Conservation (phyloP, 1,139 yeast species). For the Geotrichum histeridarum region DNA sequence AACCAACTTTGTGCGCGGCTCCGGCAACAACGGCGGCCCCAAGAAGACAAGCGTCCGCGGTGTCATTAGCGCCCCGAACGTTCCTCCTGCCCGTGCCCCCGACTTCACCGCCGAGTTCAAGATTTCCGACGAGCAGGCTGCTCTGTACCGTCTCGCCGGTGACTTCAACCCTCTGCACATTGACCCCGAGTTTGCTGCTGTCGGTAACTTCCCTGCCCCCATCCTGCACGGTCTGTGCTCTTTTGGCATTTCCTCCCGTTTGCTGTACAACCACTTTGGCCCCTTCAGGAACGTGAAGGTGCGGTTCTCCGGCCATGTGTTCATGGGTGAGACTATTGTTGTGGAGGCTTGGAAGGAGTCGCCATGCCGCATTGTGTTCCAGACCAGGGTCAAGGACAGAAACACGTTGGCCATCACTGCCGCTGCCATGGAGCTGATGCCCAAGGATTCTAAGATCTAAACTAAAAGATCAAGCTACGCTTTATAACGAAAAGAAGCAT, state of each 20-base stretch:
- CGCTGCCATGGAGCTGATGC: slow-evolving; percentile 70
- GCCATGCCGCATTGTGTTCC: slow-evolving; percentile 67
- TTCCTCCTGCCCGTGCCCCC: slow-evolving; percentile 60
- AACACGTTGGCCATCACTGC: slow-evolving; percentile 74
- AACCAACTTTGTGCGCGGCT: slow-evolving; percentile 80
- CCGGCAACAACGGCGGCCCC: slow-evolving; percentile 48
- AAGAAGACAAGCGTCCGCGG: slow-evolving; percentile 54
- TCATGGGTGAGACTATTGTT: slow-evolving; percentile 90
- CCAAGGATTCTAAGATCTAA: slow-evolving; percentile 29
- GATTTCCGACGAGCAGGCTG: slow-evolving; percentile 76
- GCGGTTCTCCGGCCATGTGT: slow-evolving; percentile 86
- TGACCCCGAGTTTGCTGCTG: slow-evolving; percentile 84
- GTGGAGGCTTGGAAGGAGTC: slow-evolving; percentile 76
- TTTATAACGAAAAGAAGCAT: neutral
- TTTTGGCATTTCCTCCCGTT: slow-evolving; percentile 76
- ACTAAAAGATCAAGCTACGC: too few relatives aligned
- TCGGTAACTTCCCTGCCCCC: slow-evolving; percentile 81
- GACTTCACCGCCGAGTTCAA: slow-evolving; percentile 58
- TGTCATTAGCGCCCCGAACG: slow-evolving; percentile 60
- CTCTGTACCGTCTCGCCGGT: slow-evolving; percentile 85
- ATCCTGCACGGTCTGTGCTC: slow-evolving; percentile 91
- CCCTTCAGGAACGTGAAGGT: slow-evolving; percentile 80
- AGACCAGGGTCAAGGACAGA: slow-evolving; percentile 77
- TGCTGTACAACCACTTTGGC: slow-evolving; percentile 74
- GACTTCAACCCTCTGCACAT: slow-evolving; percentile 94